phyloP scores from a whole-genome alignment of 495 filamentous ascomycete genomes.

The Diplogelasinospora grovesii region DNA sequence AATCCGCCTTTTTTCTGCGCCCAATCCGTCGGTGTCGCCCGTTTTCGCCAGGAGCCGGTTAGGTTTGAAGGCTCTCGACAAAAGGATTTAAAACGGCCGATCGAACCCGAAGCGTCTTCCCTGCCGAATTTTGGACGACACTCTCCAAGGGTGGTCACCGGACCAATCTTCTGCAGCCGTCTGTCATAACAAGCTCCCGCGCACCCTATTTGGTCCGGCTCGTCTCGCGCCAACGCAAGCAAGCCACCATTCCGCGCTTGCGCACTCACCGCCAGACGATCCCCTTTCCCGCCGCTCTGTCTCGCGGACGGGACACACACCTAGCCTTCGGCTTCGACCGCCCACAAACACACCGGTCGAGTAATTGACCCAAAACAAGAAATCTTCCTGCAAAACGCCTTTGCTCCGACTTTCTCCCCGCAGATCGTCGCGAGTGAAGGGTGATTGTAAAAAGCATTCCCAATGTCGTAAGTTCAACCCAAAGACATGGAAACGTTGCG shows the following conservation, averaged over 20 bases:
- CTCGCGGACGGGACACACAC: conserved; percentile 4
- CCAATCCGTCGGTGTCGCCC: conserved; percentile 11
- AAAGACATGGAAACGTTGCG: too few species aligned
- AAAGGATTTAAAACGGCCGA: too few species aligned
- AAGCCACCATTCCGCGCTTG: not conserved
- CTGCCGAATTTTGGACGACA: too few species aligned
- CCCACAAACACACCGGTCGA: not conserved
- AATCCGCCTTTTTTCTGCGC: conserved; percentile 13
- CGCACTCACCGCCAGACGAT: conserved; percentile 16
- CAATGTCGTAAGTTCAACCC: conserved; percentile 43
- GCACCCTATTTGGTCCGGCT: not conserved
- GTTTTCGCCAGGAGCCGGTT: conserved; percentile 5
- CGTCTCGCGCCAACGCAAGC: not conserved
- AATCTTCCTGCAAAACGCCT: conserved; percentile 9
- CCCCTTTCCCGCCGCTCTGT: conserved; percentile 3
- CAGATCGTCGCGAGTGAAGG: conserved; percentile 36
- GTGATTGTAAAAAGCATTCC: conserved; percentile 29
- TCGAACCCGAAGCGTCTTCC: too few species aligned
- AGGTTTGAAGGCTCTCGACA: too few species aligned
- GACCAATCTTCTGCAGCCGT: too few species aligned
- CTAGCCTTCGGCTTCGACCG: not conserved
- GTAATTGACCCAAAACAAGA: not conserved
- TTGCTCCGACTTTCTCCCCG: conserved; percentile 32
- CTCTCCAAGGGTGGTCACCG: too few species aligned
- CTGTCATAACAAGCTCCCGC: too few species aligned